Percentiles rank a stretch among this genome's conserved stretches.
Evolutionary conservation across 192 early-diverging fungal species (phyloP).

Genomic region (Backusella tuberculispora): DNA sequence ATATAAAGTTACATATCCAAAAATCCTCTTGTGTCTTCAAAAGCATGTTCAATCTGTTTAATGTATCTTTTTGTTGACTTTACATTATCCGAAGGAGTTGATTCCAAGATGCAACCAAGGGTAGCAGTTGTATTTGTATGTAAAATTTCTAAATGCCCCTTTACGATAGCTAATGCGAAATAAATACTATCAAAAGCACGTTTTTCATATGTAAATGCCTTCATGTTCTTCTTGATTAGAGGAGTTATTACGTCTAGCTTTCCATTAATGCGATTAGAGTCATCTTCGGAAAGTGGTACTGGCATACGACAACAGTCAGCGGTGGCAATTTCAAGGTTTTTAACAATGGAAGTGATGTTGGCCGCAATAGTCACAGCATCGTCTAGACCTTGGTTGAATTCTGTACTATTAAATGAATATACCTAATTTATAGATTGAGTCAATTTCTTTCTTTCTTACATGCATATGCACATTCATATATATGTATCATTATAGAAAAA

Average conservation of each 20-base stretch:
- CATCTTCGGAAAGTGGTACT: background rate
- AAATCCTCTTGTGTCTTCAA: conserved; percentile 6
- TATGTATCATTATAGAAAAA: background rate
- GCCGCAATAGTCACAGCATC: conserved; percentile 2
- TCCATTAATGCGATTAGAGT: background rate
- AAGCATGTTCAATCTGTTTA: background rate
- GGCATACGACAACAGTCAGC: conserved; percentile 4
- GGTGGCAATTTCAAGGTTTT: background rate
- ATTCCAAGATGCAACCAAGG: background rate
- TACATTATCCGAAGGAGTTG: background rate
- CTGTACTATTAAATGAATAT: conserved; percentile 6
- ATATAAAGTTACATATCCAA: background rate
- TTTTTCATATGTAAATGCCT: conserved; percentile 7
- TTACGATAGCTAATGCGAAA: background rate
- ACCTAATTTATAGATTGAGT: background rate
- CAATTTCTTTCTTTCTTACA: background rate
- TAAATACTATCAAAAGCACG: background rate
- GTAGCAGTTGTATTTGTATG: background rate
- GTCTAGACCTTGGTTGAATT: background rate
- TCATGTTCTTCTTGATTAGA: background rate
- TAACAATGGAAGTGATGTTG: background rate
- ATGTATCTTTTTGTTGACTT: background rate
- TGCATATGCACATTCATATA: too few relatives aligned
- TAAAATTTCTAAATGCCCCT: background rate
- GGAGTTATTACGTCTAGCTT: background rate